These are phyloP conservation scores for fission yeast (Schizosaccharomyces pombe) DNA, from an alignment of 805 yeast genomes.

Conservation along the genomic window DNA sequence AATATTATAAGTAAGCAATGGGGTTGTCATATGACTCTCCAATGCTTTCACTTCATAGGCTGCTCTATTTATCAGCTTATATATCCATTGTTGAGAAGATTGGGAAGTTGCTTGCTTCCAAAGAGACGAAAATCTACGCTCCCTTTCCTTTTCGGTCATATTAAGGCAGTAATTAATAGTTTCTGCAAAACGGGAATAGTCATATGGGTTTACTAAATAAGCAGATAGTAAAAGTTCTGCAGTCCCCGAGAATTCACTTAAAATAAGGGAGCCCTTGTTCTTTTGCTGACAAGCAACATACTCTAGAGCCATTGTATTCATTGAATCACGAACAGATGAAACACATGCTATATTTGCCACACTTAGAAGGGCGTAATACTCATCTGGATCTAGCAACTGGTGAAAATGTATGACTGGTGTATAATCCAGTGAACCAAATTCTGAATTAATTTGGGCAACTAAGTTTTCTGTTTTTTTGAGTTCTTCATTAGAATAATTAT, in stretches of 20 bases:
- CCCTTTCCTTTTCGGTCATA: conserved; percentile 27
- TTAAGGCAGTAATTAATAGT: conserved; percentile 47
- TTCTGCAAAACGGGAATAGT: conserved; percentile 75
- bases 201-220: conserved; percentile 87
- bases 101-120: conserved; percentile 41
- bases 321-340: conserved; percentile 83
- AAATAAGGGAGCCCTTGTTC: conserved; percentile 46
- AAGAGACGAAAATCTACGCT: conserved; percentile 26
- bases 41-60: conserved; percentile 16
- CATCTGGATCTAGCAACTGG: conserved; percentile 67
- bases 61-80: conserved; percentile 9
- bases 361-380: conserved; percentile 65
- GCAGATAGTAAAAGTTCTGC: conserved; percentile 25
- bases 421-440: conserved; percentile 57
- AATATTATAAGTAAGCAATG: conserved; percentile 46
- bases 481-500: conserved; percentile 84
- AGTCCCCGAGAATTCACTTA: conserved; percentile 87
- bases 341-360: conserved; percentile 78
- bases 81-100: conserved; percentile 64
- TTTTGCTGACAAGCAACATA: conserved; percentile 69
- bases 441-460: conserved; percentile 59
- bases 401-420: conserved; percentile 86
- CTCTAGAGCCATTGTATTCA: conserved; percentile 86
- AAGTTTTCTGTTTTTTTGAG: conserved; percentile 67
- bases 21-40: conserved; percentile 37